Percentiles rank a stretch among this genome's conserved stretches.
Conservation (phyloP, 495 filamentous ascomycete species). For the Apiosordaria backusii region DNA sequence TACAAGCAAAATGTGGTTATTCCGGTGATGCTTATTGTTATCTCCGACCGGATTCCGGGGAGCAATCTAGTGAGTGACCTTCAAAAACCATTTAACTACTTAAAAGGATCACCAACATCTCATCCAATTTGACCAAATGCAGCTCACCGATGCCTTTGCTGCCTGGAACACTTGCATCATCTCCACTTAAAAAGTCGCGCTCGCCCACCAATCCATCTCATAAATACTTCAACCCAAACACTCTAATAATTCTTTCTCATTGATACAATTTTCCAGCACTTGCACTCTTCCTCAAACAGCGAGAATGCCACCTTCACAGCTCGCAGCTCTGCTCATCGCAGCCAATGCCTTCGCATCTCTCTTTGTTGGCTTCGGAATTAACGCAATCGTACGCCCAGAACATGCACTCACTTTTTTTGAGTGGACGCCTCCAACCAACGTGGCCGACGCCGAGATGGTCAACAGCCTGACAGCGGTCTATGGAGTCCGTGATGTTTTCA, state of each 20-base stretch:
- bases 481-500: conserved; percentile 52
- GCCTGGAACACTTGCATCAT: background rate
- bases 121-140: no score
- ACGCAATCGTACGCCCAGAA: conserved; percentile 42
- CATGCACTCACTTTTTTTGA: conserved; percentile 49
- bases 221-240: no score
- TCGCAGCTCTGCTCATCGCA: conserved; percentile 20
- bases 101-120: no score
- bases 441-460: background rate
- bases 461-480: conserved; percentile 43
- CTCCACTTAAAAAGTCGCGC: background rate
- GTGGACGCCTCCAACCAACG: conserved; percentile 31
- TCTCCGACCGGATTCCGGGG: no score
- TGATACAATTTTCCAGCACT: no score
- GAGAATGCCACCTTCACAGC: conserved; percentile 1
- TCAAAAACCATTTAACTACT: no score
- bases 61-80: no score
- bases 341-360: conserved; percentile 42
- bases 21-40: no score
- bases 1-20: no score
- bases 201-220: no score
- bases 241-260: no score
- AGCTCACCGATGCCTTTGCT: background rate
- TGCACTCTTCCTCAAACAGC: background rate
- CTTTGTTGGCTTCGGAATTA: conserved; percentile 48